phyloP scores from a whole-genome alignment of 257 asterid species.

The Oldenlandia corymbosa region DNA sequence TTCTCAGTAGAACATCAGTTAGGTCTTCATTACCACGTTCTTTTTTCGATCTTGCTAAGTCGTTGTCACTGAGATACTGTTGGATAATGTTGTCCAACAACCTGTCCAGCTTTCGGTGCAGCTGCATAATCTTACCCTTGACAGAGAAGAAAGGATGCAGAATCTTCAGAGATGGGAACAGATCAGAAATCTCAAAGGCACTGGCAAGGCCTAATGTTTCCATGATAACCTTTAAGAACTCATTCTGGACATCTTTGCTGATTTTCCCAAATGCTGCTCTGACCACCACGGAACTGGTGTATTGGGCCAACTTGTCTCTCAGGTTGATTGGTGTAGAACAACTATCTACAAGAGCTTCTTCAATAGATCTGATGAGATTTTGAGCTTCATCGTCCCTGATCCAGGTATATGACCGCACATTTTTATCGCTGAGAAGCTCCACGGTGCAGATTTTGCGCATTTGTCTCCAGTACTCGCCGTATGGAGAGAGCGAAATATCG shows the following conservation, averaged over 20 bases:
- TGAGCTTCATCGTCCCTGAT: not conserved
- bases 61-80: too few relatives aligned
- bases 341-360: not conserved
- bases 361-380: not conserved
- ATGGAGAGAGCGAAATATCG: slow-evolving; percentile 17
- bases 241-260: too few relatives aligned
- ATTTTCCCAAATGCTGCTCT: slow-evolving; percentile 10
- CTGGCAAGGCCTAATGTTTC: not conserved
- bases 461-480: slow-evolving; percentile 23
- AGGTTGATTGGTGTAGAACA: not conserved
- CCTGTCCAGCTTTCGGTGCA: not conserved
- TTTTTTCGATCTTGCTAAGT: too few relatives aligned
- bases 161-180: slow-evolving; percentile 10
- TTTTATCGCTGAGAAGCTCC: not conserved
- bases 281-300: not conserved
- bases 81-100: not conserved
- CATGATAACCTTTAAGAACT: not conserved
- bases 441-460: slow-evolving; percentile 3
- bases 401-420: not conserved
- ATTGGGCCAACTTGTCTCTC: not conserved
- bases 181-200: slow-evolving; percentile 4
- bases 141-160: slow-evolving; percentile 12
- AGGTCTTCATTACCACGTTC: too few relatives aligned
- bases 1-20: slow-evolving; percentile 1
- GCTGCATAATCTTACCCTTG: not conserved